Conservation (phyloP, 2,329 filamentous ascomycete species). For the Colletotrichum paranaense region DNA sequence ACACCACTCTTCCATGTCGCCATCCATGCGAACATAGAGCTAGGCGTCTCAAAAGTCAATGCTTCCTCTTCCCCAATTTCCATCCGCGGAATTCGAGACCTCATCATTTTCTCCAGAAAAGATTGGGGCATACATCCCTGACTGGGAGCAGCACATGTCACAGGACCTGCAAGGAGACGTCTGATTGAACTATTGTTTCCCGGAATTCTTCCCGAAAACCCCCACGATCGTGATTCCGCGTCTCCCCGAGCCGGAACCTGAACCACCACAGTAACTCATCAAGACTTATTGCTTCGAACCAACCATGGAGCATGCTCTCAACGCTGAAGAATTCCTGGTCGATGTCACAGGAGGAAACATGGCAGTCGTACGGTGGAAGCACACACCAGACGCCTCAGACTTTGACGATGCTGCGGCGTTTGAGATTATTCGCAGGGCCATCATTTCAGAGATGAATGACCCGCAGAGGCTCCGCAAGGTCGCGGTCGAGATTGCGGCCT, state of each 20-base stretch:
- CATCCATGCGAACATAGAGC: neutral
- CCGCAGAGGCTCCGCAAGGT: constrained; percentile 6
- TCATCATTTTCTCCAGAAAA: neutral
- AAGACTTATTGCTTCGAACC: neutral
- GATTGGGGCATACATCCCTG: neutral
- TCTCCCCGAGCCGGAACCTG: neutral
- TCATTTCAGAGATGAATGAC: constrained; percentile 3
- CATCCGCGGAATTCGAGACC: too few relatives aligned
- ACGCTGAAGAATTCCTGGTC: neutral
- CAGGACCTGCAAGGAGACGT: neutral
- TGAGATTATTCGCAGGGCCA: neutral
- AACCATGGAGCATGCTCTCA: neutral
- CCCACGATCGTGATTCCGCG: neutral
- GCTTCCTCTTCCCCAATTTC: neutral
- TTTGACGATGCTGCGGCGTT: constrained; percentile 23
- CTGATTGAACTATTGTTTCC: neutral
- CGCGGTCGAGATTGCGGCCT: neutral
- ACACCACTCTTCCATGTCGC: neutral
- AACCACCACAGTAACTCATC: neutral
- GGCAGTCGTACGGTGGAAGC: constrained; percentile 3
- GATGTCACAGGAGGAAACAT: neutral
- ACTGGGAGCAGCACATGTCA: neutral
- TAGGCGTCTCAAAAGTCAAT: neutral
- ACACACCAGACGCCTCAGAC: neutral
- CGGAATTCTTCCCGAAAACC: neutral